phyloP scores from a whole-genome alignment of 805 yeast species.

The Suhomyces emberorum region DNA sequence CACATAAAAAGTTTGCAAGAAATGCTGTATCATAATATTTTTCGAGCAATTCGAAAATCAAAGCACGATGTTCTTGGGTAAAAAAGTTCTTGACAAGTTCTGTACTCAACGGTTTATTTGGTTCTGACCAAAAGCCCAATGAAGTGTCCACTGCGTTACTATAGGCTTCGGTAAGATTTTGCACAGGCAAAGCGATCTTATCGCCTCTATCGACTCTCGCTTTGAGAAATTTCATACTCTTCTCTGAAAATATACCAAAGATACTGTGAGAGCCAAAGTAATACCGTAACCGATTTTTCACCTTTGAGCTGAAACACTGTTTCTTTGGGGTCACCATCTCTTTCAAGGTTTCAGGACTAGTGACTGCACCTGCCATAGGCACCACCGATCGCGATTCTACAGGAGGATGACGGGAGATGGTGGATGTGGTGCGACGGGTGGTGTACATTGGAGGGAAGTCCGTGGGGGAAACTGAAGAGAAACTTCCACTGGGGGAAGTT shows the following conservation, averaged over 20 bases:
- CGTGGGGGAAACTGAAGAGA: background rate
- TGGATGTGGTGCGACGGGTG: no score
- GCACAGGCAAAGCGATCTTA: constrained; percentile 11
- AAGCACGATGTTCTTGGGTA: constrained; percentile 4
- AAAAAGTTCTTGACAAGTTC: constrained; percentile 10
- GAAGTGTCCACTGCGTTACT: constrained; percentile 6
- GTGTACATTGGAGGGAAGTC: no score
- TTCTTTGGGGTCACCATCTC: constrained; percentile 1
- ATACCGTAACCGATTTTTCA: constrained; percentile 4
- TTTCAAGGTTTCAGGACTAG: background rate
- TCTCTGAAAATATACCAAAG: constrained; percentile 12
- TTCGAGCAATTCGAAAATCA: constrained; percentile 12
- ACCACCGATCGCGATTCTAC: background rate
- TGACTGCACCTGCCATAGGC: background rate
- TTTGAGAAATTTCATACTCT: constrained; percentile 14
- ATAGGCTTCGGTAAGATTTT: constrained; percentile 12
- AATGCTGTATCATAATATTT: constrained; percentile 7
- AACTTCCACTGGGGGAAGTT: background rate
- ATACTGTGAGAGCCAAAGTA: constrained; percentile 17
- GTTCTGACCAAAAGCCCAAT: constrained; percentile 12
- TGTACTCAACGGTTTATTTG: background rate
- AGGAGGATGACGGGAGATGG: no score
- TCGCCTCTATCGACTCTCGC: constrained; percentile 8
- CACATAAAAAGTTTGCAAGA: constrained; percentile 11
- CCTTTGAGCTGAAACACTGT: background rate